These are phyloP conservation scores for Lactifluus hygrophoroides DNA, from an alignment of 768 basidiomycete genomes.

Conservation along the genomic window DNA sequence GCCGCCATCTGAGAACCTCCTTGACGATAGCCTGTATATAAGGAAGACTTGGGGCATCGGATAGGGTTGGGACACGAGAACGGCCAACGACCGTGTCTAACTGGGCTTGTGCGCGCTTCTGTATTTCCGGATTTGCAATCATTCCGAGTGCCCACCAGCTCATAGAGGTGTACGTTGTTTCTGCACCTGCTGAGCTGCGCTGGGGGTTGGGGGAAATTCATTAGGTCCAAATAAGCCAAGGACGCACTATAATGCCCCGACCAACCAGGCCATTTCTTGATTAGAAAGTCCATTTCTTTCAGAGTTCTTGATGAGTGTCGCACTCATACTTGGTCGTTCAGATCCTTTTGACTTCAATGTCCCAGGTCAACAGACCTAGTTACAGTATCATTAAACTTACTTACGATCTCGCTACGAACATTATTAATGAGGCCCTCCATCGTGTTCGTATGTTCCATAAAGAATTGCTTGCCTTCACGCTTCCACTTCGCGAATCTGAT, in stretches of 20 bases:
- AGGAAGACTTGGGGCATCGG: conserved; percentile 14
- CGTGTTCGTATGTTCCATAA: not conserved
- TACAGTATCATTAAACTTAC: not conserved
- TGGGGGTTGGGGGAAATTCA: not conserved
- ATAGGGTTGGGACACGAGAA: conserved; percentile 13
- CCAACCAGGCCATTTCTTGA: conserved; percentile 15
- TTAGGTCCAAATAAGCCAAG: not conserved
- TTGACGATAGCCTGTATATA: conserved; percentile 18
- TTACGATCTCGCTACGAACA: conserved; percentile 14
- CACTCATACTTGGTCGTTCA: not conserved
- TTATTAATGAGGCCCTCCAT: conserved; percentile 16
- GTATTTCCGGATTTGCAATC: conserved; percentile 16
- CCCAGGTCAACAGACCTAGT: not conserved
- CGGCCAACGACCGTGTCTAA: conserved; percentile 18
- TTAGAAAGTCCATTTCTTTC: not conserved
- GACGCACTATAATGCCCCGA: conserved; percentile 15
- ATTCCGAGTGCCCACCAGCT: conserved; percentile 17
- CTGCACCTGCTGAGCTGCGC: conserved; percentile 6
- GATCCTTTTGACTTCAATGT: conserved; percentile 2
- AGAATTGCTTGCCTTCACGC: conserved; percentile 14
- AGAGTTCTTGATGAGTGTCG: conserved; percentile 3
- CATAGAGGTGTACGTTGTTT: not conserved
- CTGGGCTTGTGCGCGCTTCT: conserved; percentile 19
- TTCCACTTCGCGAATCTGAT: conserved; percentile 23
- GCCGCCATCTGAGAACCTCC: conserved; percentile 12